Conservation (phyloP, 2,329 filamentous ascomycete species). For the Fusarium sp. region DNA sequence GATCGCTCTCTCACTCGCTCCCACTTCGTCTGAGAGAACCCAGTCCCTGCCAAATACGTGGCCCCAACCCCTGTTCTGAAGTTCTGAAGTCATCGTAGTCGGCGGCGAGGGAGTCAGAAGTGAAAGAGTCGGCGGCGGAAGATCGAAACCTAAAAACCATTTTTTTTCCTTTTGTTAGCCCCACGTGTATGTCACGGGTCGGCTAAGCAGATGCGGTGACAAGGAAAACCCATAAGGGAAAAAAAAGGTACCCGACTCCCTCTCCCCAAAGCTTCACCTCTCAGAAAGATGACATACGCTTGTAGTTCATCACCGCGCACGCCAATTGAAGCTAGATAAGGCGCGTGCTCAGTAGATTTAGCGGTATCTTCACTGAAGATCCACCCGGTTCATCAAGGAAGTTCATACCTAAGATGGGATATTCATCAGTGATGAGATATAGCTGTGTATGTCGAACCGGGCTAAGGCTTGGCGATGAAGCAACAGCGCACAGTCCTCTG, state of each 20-base stretch:
- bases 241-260: not conserved
- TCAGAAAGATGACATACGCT: not conserved
- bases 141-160: not conserved
- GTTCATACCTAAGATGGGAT: not conserved
- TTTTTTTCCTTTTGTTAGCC: not conserved
- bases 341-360: not conserved
- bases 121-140: not conserved
- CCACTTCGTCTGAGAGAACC: not conserved
- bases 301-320: too few species aligned
- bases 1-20: not conserved
- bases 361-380: not conserved
- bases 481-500: constrained; percentile 2
- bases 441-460: not conserved
- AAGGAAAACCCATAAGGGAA: not conserved
- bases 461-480: constrained; percentile 1
- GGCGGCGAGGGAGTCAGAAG: not conserved
- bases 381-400: not conserved
- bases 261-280: not conserved
- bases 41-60: not conserved
- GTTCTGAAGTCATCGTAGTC: constrained; percentile 1
- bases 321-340: not conserved
- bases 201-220: not conserved
- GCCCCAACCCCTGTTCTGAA: not conserved
- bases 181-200: not conserved
- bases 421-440: constrained; percentile 4